Evolutionary conservation across 2,329 filamentous ascomycete species (phyloP), one percentile per base, ranked within the genome.

Genomic region (Ascochyta rabiei): DNA sequence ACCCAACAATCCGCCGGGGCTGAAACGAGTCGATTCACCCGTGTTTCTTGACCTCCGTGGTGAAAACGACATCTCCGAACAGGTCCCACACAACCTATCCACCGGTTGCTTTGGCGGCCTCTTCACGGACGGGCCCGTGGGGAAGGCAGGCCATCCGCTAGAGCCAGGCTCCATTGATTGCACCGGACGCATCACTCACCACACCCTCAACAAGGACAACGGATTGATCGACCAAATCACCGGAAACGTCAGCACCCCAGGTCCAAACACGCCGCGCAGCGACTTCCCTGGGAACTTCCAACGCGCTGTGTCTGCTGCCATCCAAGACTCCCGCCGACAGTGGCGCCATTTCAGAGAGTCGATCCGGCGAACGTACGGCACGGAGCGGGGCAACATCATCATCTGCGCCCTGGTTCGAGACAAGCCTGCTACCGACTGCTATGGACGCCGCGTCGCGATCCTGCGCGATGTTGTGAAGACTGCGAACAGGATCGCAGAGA

Each of bases 171-270:
- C 64, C 3, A 59, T 64, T 12, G 64, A 65, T 21, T 68, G 64
- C 43, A 61, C 59, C 6, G 62, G 62, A 23, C 63, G 64, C 30
- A 60, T 68, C 38, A 66, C 63, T 24, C 64, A 68, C 37, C 60
- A 64, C 37, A 66, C 63, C 1, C 54, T 68, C 16, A 68, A 68
- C 56, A 68, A 68, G 35, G 64, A 68, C 42, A 66, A 68, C 31
- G 64, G 64, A 0, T 31, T 66, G 8, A 62, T 68, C 26, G 58
- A 68, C 38, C 46, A 53, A 5, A 44, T 59, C 28, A 66, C 56
- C 19, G 64, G 63, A 2, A 43, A 45, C 5, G 61, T 58, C 19
- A 60, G 48, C n/a, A 57, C 47, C 19, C 55, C 64, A 21, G 64
- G 62, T 35, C 63, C 64, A 0, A 63, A 65, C 21, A 65, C 62